Base-by-base conservation (phyloP, 768 basidiomycete species). In the Rhodotorula sphaerocarpa region DNA sequence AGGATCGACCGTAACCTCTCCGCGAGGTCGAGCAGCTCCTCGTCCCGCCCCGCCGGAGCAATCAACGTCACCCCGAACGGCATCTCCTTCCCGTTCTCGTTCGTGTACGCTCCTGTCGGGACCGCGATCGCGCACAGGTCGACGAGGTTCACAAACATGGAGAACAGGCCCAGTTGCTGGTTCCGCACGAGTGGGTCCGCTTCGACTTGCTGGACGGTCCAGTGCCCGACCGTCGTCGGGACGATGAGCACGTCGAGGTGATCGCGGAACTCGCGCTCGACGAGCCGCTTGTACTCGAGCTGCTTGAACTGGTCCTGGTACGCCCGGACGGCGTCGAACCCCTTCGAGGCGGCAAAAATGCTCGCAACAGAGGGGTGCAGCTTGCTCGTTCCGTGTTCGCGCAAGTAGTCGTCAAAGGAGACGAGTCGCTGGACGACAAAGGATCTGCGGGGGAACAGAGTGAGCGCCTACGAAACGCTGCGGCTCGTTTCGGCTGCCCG, bases 161-260 rank as follows among this genome's bases (percentile, higher is more conserved):
- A 33, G 39, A 61, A 61, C 16, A 3, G 7, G 33, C 59, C 59
- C 11, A 61, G 52, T 7, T 27, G 12, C 34, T 54, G 39, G 59
- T 61, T 61, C 6, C 43, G 34, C 20, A 16, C 59, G 45, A 61
- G n/a, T 11, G 59, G 59, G 27, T 61, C 59, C 25, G 36, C 46
- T 33, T 61, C 53, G 30, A 54, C 27, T 33, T 61, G 44, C 11
- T 27, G 16, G 27, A 54, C 46, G 16, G 28, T 53, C 28, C 25
- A 55, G 34, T 61, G 59, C 43, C 12, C 25, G 5, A 30, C 42
- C 18, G 59, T 55, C 15, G 31, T n/a, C 11, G 59, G 59, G 2
- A 61, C 59, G 51, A 61, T 33, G 42, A 59, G 57, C 2, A 59
- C 41, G 57, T 59, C 57, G 34, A 46, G n/a, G 33, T 60, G 25